Percentiles rank a stretch among this genome's conserved stretches.
Evolutionary conservation across 2,329 filamentous ascomycete species (phyloP).

Genomic region (Colletotrichum truncatum): DNA sequence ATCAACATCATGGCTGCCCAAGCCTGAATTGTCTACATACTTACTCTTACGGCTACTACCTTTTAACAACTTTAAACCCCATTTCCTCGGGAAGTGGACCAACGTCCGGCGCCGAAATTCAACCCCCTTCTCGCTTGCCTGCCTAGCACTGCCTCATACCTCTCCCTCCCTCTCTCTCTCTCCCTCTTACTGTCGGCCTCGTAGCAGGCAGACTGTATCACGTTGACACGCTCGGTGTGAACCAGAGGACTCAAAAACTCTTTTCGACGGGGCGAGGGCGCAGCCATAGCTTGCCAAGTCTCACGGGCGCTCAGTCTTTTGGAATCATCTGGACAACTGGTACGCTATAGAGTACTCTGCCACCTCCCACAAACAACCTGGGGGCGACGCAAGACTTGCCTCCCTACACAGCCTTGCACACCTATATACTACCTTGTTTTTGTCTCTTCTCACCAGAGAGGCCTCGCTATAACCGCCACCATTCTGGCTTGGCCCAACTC

Average conservation of each 20-base stretch:
- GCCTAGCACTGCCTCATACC: conserved; percentile 20
- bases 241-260: neutral
- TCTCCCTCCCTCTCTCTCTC: too few relatives aligned
- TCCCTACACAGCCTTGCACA: neutral
- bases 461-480: neutral
- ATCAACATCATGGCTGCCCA: neutral
- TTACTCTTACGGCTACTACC: too few relatives aligned
- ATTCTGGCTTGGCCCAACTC: neutral
- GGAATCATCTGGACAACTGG: conserved; percentile 3
- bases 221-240: neutral
- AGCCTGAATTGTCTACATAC: neutral
- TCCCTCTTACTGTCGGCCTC: neutral
- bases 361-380: neutral
- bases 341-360: conserved; percentile 9
- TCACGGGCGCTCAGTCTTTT: neutral
- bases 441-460: conserved; percentile 2
- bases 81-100: neutral
- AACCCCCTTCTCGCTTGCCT: neutral
- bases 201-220: neutral
- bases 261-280: conserved; percentile 26
- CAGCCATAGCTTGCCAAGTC: conserved; percentile 10
- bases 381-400: conserved; percentile 2
- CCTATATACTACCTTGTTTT: conserved; percentile 9
- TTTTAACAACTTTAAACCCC: neutral
- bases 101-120: conserved; percentile 2